Base-by-base conservation (phyloP, 345 rosid genomes). In the Eucalyptus curtisii region DNA sequence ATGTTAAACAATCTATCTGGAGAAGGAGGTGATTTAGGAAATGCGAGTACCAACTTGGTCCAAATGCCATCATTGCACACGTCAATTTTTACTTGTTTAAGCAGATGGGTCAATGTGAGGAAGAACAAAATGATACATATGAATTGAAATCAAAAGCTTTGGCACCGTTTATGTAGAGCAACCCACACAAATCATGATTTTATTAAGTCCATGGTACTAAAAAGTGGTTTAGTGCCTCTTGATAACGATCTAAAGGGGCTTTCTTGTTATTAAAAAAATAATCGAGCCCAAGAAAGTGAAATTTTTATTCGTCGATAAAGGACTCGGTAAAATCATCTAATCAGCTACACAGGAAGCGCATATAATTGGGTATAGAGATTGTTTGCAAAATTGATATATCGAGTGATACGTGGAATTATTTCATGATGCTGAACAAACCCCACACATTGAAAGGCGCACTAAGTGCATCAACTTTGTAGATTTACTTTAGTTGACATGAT, bases 251-350 rank as follows among this genome's bases (percentile, higher is more conserved):
- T 59, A 27, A 59, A 12, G 76, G 19, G 76, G 76, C 10, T 64
- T 64, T 64, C 10, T n/a, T 30, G 37, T 64, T 14, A n/a, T 59
- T 27, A 59, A 59, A 59, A 27, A 59, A 59, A 59, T 64, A 8
- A 64, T 64, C 0, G 20, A 64, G 19, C 76, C 33, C 37, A n/a
- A 64, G 76, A 64, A n/a, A 30, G 37, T 64, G 37, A n/a, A 64
- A 13, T 6, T 13, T 30, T n/a, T n/a, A 13, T 30, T n/a, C 0
- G 7, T 64, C 5, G 17, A 64, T 13, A n/a, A n/a, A 64, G 31
- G 19, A n/a, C n/a, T 64, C 9, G 3, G 37, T 20, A 64, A 64
- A n/a, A 30, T 59, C 14, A 59, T 59, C 4, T 59, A 59, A 55
- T 24, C 0, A 8, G 66, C n/a, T 11, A 25, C 66, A 59, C 11